These are phyloP conservation scores for Teunomyces stri DNA, from an alignment of 805 yeast genomes.

Conservation along the genomic window DNA sequence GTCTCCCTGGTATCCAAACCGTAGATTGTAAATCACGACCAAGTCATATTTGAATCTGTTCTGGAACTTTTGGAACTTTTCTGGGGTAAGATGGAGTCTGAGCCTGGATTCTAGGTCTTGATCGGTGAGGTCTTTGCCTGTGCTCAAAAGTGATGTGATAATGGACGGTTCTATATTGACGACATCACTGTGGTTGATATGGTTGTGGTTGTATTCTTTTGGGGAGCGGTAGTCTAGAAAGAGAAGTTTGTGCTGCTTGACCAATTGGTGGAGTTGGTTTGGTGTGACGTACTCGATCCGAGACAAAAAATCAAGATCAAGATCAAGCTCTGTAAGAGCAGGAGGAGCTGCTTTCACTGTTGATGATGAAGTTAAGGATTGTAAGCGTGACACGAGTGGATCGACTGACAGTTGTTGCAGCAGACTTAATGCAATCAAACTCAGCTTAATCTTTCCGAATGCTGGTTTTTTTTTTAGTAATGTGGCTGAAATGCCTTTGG, in stretches of 20 bases:
- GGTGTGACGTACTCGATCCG: constrained; percentile 18
- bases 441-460: constrained; percentile 6
- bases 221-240: constrained; percentile 71
- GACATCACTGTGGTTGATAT: constrained; percentile 56
- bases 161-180: constrained; percentile 71
- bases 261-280: constrained; percentile 13
- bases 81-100: constrained; percentile 51
- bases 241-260: constrained; percentile 33
- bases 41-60: constrained; percentile 55
- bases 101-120: constrained; percentile 66
- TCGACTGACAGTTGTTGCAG: constrained; percentile 9
- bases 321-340: neutral
- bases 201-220: constrained; percentile 57
- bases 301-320: neutral
- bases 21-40: constrained; percentile 62
- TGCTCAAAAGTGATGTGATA: constrained; percentile 17
- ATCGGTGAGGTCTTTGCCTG: constrained; percentile 48
- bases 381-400: constrained; percentile 26
- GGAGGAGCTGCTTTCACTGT: neutral
- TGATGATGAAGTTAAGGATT: constrained; percentile 12
- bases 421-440: neutral
- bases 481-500: constrained; percentile 14
- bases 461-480: constrained; percentile 13
- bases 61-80: constrained; percentile 54
- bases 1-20: constrained; percentile 28